Evolutionary conservation across 768 basidiomycete genomes (phyloP), one percentile per base, ranked within the genome.

Genomic region (Agrocybe praecox): DNA sequence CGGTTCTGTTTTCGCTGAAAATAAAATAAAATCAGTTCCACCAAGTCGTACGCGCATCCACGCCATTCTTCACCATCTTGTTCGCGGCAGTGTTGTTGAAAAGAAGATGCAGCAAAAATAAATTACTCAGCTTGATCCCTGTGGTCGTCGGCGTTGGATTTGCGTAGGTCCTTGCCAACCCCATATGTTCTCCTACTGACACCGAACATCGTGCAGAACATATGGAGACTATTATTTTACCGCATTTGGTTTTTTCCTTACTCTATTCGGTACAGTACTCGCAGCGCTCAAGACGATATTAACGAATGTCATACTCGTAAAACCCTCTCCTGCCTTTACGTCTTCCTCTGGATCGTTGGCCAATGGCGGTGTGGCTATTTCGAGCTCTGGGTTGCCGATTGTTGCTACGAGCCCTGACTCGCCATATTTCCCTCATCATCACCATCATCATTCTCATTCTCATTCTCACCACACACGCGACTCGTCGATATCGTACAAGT

Each of bases 191-290:
- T 48, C 24, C 1, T 32, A 11, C 18, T 40, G 2, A 44, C 36
- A 15, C 34, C 53, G 15, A 46, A 22, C 45, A 22, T n/a, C 19
- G 49, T 48, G 18, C 64, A 95, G 93, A 12, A 97, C 95, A 6
- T 96, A 94, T 55, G 97, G 96, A 52, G 96, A 98, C 67, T 98
- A 97, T 73, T 90, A 93, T 65, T 97, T 90, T 72, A 97, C 94
- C 1, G 70, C 78, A 2, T 85, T 84, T 70, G 97, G 97, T 5
- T 84, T 98, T 56, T 62, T 92, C 66, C 80, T 99, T 19, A 98
- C 97, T 0, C 80, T 99, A 14, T 73, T 95, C 17, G 97, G 97
- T 44, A 94, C 96, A 0, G 69, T 96, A 52, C 83, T 99, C 34
- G 97, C 97, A 6, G 90, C 97, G 8, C 74, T 97, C 52, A 98